These are phyloP conservation scores for Aspergillus spinulosporus DNA, from an alignment of 2,329 filamentous ascomycete genomes.

Conservation along the genomic window DNA sequence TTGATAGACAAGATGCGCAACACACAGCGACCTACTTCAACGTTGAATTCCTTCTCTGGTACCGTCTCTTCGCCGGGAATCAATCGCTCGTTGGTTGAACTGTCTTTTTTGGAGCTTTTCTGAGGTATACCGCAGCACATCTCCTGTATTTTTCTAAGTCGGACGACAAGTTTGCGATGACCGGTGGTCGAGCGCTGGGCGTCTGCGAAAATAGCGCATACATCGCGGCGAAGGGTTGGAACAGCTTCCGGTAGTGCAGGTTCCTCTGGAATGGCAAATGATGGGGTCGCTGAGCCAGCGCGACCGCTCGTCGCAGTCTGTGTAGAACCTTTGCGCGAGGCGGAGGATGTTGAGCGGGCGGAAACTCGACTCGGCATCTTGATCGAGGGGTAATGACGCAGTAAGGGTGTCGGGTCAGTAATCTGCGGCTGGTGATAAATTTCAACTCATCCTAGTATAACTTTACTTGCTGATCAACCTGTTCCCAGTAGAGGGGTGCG, in stretches of 20 bases:
- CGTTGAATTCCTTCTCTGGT: slow-evolving; percentile 82
- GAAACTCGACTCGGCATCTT: slow-evolving; percentile 43
- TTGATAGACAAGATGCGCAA: slow-evolving; percentile 81
- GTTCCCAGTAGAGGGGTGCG: neutral
- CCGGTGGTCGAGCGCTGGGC: slow-evolving; percentile 87
- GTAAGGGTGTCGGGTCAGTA: slow-evolving; percentile 14
- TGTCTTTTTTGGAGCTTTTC: slow-evolving; percentile 36
- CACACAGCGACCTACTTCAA: slow-evolving; percentile 79
- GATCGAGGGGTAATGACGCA: slow-evolving; percentile 17
- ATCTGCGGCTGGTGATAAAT: slow-evolving; percentile 1
- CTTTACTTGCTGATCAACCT: neutral
- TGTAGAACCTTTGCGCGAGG: slow-evolving; percentile 41
- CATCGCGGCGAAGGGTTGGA: slow-evolving; percentile 67
- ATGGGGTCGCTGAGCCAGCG: slow-evolving; percentile 58
- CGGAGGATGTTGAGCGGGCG: slow-evolving; percentile 39
- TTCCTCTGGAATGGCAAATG: slow-evolving; percentile 64
- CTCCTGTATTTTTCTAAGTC: slow-evolving; percentile 86
- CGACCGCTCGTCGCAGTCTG: slow-evolving; percentile 83
- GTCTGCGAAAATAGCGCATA: slow-evolving; percentile 72
- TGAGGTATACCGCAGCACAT: slow-evolving; percentile 65
- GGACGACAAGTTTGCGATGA: slow-evolving; percentile 85
- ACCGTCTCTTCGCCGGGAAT: slow-evolving; percentile 62
- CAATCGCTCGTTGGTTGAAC: slow-evolving; percentile 48
- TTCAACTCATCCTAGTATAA: slow-evolving; percentile 19
- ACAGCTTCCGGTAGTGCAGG: slow-evolving; percentile 38